Evolutionary conservation across 805 yeast species (phyloP).

Genomic region (Starmerella geochares): DNA sequence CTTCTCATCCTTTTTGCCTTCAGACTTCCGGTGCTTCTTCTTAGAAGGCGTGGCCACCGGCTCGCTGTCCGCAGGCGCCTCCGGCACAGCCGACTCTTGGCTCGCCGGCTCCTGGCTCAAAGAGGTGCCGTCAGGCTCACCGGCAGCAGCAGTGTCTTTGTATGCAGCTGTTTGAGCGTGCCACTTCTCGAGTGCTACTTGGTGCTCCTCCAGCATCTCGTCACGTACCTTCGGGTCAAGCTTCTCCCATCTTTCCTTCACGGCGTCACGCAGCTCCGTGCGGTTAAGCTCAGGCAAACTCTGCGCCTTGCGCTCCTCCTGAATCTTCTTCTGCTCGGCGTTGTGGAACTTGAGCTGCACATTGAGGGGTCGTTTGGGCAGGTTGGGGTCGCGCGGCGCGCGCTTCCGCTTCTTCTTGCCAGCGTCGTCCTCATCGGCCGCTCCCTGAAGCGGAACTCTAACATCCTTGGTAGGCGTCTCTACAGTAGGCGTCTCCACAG

Average conservation of each 20-base stretch:
- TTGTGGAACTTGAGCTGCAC: conserved; percentile 73
- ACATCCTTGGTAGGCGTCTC: background rate
- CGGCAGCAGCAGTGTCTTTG: conserved; percentile 26
- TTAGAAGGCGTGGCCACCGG: conserved; percentile 7
- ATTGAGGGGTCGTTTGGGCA: conserved; percentile 91
- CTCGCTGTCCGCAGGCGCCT: background rate
- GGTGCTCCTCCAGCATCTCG: conserved; percentile 52
- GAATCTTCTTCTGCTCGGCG: conserved; percentile 58
- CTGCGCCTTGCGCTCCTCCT: conserved; percentile 52
- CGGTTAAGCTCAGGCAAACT: conserved; percentile 58
- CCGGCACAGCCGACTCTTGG: background rate
- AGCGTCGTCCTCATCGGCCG: background rate
- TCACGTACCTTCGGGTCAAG: conserved; percentile 60
- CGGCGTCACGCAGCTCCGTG: conserved; percentile 66
- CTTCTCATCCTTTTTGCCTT: conserved; percentile 40
- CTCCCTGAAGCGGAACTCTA: background rate
- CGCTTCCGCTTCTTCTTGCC: conserved; percentile 34
- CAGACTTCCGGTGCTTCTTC: conserved; percentile 25
- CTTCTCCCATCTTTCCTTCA: conserved; percentile 69
- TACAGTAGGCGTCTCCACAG: background rate
- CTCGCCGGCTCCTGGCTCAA: conserved; percentile 4
- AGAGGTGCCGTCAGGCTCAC: background rate
- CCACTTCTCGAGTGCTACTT: conserved; percentile 38
- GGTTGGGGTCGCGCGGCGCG: conserved; percentile 71
- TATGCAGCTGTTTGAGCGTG: conserved; percentile 40